Conservation (phyloP, 2,329 filamentous ascomycete species). For the Mycocentrospora acerina region DNA sequence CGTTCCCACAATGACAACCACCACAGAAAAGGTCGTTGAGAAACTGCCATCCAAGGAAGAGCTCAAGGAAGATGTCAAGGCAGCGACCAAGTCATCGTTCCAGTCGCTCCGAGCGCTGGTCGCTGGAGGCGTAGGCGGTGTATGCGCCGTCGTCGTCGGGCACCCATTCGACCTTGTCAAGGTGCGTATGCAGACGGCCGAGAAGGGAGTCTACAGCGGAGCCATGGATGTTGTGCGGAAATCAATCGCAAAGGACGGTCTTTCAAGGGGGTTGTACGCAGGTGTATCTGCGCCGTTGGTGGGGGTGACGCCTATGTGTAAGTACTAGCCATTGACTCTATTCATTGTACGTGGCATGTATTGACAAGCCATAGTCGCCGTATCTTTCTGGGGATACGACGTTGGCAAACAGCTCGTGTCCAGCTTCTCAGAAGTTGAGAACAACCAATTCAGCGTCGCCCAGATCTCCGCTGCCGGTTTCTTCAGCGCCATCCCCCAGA, state of each 20-base stretch:
- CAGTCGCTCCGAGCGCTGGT: slow-evolving; percentile 76
- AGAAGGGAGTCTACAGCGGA: slow-evolving; percentile 85
- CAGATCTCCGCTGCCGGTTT: slow-evolving; percentile 93
- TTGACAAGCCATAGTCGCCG: slow-evolving; percentile 54
- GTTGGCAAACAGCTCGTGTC: slow-evolving; percentile 88
- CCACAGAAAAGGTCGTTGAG: slow-evolving; percentile 26
- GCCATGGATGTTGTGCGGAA: slow-evolving; percentile 90
- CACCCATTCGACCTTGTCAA: slow-evolving; percentile 99
- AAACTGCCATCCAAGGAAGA: slow-evolving; percentile 44
- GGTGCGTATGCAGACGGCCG: slow-evolving; percentile 93
- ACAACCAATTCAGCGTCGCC: slow-evolving; percentile 74
- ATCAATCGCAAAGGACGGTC: slow-evolving; percentile 82
- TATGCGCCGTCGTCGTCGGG: slow-evolving; percentile 89
- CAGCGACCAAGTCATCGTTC: slow-evolving; percentile 55
- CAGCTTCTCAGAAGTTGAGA: slow-evolving; percentile 63
- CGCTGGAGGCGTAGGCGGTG: slow-evolving; percentile 87
- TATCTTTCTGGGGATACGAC: slow-evolving; percentile 84
- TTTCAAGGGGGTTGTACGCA: slow-evolving; percentile 82
- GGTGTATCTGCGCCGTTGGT: slow-evolving; percentile 93
- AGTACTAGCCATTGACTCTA: slow-evolving; percentile 46
- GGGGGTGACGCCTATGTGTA: slow-evolving; percentile 98
- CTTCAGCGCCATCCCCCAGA: slow-evolving; percentile 95
- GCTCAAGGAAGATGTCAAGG: slow-evolving; percentile 55
- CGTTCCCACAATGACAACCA: slow-evolving; percentile 24
- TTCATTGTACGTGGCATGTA: background rate